phyloP scores from a whole-genome alignment of 768 basidiomycete species.

The Suillus brevipes region DNA sequence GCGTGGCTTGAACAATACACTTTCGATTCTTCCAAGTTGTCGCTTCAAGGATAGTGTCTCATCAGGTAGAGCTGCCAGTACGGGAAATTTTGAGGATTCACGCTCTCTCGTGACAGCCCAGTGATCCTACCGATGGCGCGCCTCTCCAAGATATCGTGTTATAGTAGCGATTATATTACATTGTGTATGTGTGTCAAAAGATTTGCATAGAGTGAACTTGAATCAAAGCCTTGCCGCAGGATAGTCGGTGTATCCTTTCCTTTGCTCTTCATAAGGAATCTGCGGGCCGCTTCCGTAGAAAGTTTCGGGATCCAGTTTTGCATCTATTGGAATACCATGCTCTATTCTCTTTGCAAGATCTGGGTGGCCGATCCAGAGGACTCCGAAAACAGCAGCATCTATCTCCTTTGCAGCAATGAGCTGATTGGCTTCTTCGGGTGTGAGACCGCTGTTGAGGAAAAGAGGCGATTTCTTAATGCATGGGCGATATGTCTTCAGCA shows the following conservation, averaged over 20 bases:
- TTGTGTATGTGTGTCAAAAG: neutral
- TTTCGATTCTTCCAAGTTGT: conserved; percentile 14
- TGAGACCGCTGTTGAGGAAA: conserved; percentile 40
- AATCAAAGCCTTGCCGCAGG: conserved; percentile 22
- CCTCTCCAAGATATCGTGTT: neutral
- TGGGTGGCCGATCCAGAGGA: conserved; percentile 39
- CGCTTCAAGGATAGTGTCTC: conserved; percentile 29
- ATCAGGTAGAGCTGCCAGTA: conserved; percentile 20
- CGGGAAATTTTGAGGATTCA: conserved; percentile 7
- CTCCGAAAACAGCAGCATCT: conserved; percentile 13
- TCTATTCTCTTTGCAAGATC: conserved; percentile 38
- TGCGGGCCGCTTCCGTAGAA: conserved; percentile 27
- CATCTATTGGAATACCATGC: conserved; percentile 14
- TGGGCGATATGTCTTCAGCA: conserved; percentile 37
- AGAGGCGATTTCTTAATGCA: conserved; percentile 39
- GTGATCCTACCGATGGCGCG: neutral
- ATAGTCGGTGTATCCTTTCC: conserved; percentile 41
- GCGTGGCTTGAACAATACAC: conserved; percentile 26
- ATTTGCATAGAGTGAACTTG: neutral
- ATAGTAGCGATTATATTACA: neutral
- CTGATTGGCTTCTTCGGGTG: neutral
- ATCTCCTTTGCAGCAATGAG: conserved; percentile 20
- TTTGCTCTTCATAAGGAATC: conserved; percentile 19
- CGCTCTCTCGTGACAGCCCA: conserved; percentile 30
- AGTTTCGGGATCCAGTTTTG: conserved; percentile 17